phyloP scores from a whole-genome alignment of 1,284 basidiomycete species.

The Neolentinus lepideus region DNA sequence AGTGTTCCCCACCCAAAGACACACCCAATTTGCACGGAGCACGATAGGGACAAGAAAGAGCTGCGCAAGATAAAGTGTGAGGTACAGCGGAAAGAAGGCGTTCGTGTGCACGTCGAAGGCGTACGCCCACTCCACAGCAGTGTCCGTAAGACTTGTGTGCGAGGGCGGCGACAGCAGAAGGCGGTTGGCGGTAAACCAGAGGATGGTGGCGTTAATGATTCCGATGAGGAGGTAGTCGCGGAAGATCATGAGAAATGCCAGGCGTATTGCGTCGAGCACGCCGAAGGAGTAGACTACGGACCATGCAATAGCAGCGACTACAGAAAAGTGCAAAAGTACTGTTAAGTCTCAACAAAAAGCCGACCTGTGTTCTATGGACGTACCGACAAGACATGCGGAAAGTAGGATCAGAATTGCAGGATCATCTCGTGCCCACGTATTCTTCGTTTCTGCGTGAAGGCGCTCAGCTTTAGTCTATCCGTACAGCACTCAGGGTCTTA shows the following conservation, averaged over 20 bases:
- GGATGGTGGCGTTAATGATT: constrained; percentile 61
- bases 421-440: constrained; percentile 94
- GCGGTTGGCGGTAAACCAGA: constrained; percentile 77
- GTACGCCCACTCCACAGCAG: constrained; percentile 84
- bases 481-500: constrained; percentile 26
- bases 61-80: constrained; percentile 83
- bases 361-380: constrained; percentile 15
- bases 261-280: constrained; percentile 44
- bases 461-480: not conserved
- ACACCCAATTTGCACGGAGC: constrained; percentile 83
- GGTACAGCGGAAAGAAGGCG: constrained; percentile 88
- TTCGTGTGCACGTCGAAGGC: constrained; percentile 95
- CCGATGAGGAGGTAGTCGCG: constrained; percentile 83
- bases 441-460: constrained; percentile 78
- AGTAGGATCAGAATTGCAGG: constrained; percentile 88
- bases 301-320: constrained; percentile 80
- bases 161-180: constrained; percentile 67
- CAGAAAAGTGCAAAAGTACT: constrained; percentile 4
- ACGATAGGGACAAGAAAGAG: constrained; percentile 80
- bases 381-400: constrained; percentile 68
- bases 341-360: not conserved
- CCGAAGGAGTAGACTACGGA: constrained; percentile 73
- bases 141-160: constrained; percentile 65
- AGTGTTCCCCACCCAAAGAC: constrained; percentile 88
- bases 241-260: constrained; percentile 77